These are phyloP conservation scores for Metschnikowia colocasiae DNA, from an alignment of 805 yeast species.

Conservation along the genomic window DNA sequence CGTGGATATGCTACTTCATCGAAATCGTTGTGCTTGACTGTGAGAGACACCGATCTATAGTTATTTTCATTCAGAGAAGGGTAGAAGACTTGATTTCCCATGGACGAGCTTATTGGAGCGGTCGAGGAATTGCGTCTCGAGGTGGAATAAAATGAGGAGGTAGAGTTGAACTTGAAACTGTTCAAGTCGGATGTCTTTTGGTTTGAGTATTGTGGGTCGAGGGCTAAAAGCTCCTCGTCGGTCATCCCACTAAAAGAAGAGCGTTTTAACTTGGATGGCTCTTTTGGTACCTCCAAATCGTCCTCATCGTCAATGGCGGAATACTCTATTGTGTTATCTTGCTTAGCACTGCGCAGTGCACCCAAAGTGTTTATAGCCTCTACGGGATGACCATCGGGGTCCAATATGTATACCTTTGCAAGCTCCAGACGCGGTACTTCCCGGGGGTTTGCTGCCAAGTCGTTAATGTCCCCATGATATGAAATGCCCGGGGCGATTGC, in stretches of 20 bases:
- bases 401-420: conserved; percentile 8
- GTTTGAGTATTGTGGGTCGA: conserved; percentile 50
- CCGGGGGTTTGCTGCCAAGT: conserved; percentile 15
- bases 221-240: conserved; percentile 49
- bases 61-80: conserved; percentile 43
- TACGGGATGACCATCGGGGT: neutral
- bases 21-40: conserved; percentile 43
- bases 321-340: neutral
- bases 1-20: conserved; percentile 20
- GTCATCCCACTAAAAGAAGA: conserved; percentile 51
- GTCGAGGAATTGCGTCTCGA: conserved; percentile 10
- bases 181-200: conserved; percentile 38
- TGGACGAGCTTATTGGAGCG: conserved; percentile 3
- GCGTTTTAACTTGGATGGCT: conserved; percentile 23
- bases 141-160: conserved; percentile 18
- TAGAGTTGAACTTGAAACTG: conserved; percentile 42
- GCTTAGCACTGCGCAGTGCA: neutral
- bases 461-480: conserved; percentile 21
- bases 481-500: conserved; percentile 14
- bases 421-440: conserved; percentile 18
- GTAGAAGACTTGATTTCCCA: conserved; percentile 17
- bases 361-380: neutral
- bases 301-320: conserved; percentile 5
- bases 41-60: conserved; percentile 35
- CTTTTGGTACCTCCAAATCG: conserved; percentile 7